Base-by-base conservation (phyloP, 2,329 filamentous ascomycete species). In the Colletotrichum chlorophyti region DNA sequence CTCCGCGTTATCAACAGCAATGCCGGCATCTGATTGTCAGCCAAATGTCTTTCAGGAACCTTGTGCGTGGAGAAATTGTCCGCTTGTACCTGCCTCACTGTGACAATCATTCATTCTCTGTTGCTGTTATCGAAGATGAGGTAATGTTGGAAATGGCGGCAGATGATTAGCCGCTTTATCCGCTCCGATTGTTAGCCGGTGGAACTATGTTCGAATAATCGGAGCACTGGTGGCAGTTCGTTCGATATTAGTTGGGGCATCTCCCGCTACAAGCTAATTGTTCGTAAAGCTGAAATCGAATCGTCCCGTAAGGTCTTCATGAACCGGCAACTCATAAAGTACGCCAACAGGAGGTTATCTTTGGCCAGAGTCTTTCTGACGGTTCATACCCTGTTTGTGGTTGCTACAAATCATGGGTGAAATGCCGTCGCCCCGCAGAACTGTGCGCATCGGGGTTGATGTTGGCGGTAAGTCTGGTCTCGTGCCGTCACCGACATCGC, bases 361-460 rank as follows among this genome's bases (percentile, higher is more conserved):
- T n/a, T n/a, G n/a, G n/a, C n/a, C n/a, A n/a, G n/a, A n/a, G n/a
- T n/a, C n/a, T n/a, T n/a, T n/a, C n/a, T n/a, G n/a, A n/a, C n/a
- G n/a, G n/a, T n/a, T n/a, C n/a, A n/a, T n/a, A n/a, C n/a, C n/a
- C n/a, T n/a, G n/a, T n/a, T n/a, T n/a, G n/a, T n/a, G n/a, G n/a
- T n/a, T n/a, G n/a, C n/a, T n/a, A n/a, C n/a, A n/a, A n/a, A n/a
- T n/a, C 11, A 59, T 59, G 55, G 55, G 43, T 49, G 55, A 59
- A n/a, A 38, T 50, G 43, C 32, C 55, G 6, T 38, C 37, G 7
- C 19, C 43, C 15, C n/a, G 21, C 6, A 55, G 37, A 26, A 55
- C 55, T 15, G 43, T 60, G 9, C 74, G 76, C 48, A 76, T 80
- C 29, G 77, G 77, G 42, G 75, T 80, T 37, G 78, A 79, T 50